Evolutionary conservation across 352 stramenopile species (phyloP), one percentile per base, ranked within the genome.

Genomic region (Globisporangium lucens): DNA sequence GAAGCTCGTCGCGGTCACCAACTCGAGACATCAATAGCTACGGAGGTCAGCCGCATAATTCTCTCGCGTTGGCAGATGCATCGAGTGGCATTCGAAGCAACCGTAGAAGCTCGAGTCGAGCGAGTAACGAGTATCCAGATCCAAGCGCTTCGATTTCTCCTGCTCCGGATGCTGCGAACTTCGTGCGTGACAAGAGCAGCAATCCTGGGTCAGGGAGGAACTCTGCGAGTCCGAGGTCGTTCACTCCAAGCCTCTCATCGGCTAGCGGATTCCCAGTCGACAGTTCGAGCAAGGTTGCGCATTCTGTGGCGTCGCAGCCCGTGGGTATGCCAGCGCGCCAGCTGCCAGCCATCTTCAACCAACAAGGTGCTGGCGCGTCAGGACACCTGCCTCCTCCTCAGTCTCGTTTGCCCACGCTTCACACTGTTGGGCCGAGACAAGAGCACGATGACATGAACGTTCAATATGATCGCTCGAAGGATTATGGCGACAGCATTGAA

Each of bases 361-460:
- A 62, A 22, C 64, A 63, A n/a, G n/a, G 30, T 15, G 30, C 29
- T 38, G 38, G 33, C 13, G 30, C 15, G 8, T 57, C 58, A 27
- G 60, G 43, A 22, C 36, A 49, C 3, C 46, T 56, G 29, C 24
- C 56, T 29, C 24, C 56, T 29, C 29, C 64, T 36, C 63, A 61
- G 17, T 49, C 64, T 64, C 55, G 30, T 9, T 63, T 69, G 35
- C 56, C 64, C 35, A 64, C 30, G 43, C 64, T 69, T 64, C 55
- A 64, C 43, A 51, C 43, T 9, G 29, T 59, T 36, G 56, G 43
- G 13, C 4, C 64, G 46, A 47, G 56, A 64, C 56, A 55, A 9
- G 41, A 69, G 10, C 46, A 58, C 30, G 64, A 69, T 35, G 55
- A 63, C 22, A 38, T 58, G 22, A 13, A 46, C 13, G n/a, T 27